phyloP scores from a whole-genome alignment of 768 basidiomycete genomes.

The Chalciporus pseudorubinellus region DNA sequence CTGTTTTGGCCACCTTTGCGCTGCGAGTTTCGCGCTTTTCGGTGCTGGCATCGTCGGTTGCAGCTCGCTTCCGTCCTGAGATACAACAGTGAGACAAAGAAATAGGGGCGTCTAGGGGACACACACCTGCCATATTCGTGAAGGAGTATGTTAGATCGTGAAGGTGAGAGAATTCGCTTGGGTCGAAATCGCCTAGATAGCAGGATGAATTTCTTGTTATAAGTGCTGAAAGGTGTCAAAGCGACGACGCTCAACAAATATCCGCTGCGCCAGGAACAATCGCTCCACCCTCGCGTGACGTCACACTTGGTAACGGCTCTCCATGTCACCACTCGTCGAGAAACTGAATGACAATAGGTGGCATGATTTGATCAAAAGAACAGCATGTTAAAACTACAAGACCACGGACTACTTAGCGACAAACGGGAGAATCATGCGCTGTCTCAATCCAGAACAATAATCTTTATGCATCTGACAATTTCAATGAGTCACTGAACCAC shows the following conservation, averaged over 20 bases:
- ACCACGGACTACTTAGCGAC: conserved; percentile 25
- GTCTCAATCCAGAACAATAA: conserved; percentile 13
- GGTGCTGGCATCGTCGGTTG: conserved; percentile 33
- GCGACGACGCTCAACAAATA: conserved; percentile 20
- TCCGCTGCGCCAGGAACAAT: conserved; percentile 17
- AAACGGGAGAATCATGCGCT: conserved; percentile 7
- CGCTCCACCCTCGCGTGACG: conserved; percentile 26
- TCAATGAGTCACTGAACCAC: conserved; percentile 5
- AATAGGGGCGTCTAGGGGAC: conserved; percentile 15
- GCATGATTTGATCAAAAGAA: conserved; percentile 30
- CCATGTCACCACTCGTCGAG: conserved; percentile 3
- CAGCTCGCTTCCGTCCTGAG: conserved; percentile 46
- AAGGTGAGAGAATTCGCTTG: background rate
- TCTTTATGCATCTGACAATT: conserved; percentile 7
- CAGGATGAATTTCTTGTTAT: conserved; percentile 9
- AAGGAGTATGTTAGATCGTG: background rate
- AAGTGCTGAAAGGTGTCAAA: conserved; percentile 21
- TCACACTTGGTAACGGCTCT: conserved; percentile 29
- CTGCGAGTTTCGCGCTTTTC: conserved; percentile 41
- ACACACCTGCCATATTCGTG: conserved; percentile 31
- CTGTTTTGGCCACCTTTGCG: conserved; percentile 52
- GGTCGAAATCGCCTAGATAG: background rate
- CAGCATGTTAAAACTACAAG: conserved; percentile 27
- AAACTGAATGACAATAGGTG: background rate
- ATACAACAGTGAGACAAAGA: background rate